Evolutionary conservation across 2,329 filamentous ascomycete species (phyloP).

Genomic region (Alternaria arbusti): DNA sequence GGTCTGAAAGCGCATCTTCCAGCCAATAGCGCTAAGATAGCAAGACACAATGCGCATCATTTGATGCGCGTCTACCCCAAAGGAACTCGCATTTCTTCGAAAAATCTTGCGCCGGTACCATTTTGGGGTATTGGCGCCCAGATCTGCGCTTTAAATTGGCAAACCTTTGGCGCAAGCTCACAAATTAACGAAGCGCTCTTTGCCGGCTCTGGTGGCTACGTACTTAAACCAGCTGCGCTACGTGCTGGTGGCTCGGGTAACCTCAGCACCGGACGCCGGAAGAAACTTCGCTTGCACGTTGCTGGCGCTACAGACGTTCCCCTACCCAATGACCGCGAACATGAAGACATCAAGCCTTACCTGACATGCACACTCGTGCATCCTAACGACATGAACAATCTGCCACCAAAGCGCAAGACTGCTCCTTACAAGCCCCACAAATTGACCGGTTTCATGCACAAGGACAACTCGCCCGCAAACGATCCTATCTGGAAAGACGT

Average conservation of each 20-base stretch:
- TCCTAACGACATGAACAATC: slow-evolving; percentile 57
- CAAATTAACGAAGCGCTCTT: slow-evolving; percentile 74
- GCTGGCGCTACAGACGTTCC: slow-evolving; percentile 69
- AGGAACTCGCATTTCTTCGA: slow-evolving; percentile 70
- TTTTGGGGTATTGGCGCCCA: slow-evolving; percentile 74
- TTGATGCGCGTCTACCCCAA: slow-evolving; percentile 76
- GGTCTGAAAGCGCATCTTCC: slow-evolving; percentile 62
- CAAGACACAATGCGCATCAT: slow-evolving; percentile 67
- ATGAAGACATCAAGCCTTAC: slow-evolving; percentile 65
- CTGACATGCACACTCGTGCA: slow-evolving; percentile 70
- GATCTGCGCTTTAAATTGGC: slow-evolving; percentile 74
- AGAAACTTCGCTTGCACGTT: slow-evolving; percentile 63
- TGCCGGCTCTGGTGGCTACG: slow-evolving; percentile 68
- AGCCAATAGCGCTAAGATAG: slow-evolving; percentile 56
- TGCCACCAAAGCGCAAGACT: slow-evolving; percentile 68
- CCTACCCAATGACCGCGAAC: slow-evolving; percentile 56
- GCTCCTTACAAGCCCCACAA: slow-evolving; percentile 65
- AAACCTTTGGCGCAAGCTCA: slow-evolving; percentile 69
- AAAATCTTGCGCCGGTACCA: slow-evolving; percentile 66
- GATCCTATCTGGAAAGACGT: slow-evolving; percentile 71
- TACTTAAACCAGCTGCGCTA: slow-evolving; percentile 68
- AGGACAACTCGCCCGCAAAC: slow-evolving; percentile 64
- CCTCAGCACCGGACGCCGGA: slow-evolving; percentile 54
- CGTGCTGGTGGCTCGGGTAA: slow-evolving; percentile 62
- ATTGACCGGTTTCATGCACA: slow-evolving; percentile 61